Percentiles rank a stretch among this genome's conserved stretches.
Conservation (phyloP, 352 stramenopile genomes). For the Globisporangium recalcitrans region DNA sequence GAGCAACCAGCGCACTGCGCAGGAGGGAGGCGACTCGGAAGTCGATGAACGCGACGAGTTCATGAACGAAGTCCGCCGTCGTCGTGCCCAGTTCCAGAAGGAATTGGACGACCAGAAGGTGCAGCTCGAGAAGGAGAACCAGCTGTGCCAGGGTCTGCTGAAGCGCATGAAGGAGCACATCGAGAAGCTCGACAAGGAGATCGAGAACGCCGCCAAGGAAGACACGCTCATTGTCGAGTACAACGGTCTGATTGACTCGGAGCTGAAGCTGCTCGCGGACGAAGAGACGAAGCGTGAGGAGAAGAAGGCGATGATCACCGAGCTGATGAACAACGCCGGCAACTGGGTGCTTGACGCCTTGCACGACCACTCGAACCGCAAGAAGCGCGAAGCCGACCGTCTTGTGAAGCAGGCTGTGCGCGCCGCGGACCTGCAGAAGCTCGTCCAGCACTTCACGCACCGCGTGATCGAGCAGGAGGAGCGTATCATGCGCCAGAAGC, state of each 20-base stretch:
- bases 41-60: conserved; percentile 83
- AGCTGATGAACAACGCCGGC: conserved; percentile 83
- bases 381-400: conserved; percentile 83
- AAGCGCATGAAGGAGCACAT: conserved; percentile 84
- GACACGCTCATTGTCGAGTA: conserved; percentile 74
- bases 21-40: conserved; percentile 66
- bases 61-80: conserved; percentile 83
- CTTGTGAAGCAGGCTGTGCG: conserved; percentile 81
- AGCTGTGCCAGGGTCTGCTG: conserved; percentile 73
- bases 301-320: conserved; percentile 83
- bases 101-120: conserved; percentile 70
- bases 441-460: conserved; percentile 87
- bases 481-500: conserved; percentile 88
- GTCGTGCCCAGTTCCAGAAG: conserved; percentile 79
- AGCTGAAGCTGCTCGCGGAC: conserved; percentile 72
- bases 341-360: conserved; percentile 84
- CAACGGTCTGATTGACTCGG: conserved; percentile 56
- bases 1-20: conserved; percentile 82
- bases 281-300: conserved; percentile 84
- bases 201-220: conserved; percentile 65
- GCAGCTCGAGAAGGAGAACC: conserved; percentile 74
- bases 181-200: conserved; percentile 69
- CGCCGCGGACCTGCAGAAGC: conserved; percentile 78
- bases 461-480: conserved; percentile 87
- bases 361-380: conserved; percentile 81